phyloP scores from a whole-genome alignment of 805 yeast species.

The Metschnikowia peoriensis region DNA sequence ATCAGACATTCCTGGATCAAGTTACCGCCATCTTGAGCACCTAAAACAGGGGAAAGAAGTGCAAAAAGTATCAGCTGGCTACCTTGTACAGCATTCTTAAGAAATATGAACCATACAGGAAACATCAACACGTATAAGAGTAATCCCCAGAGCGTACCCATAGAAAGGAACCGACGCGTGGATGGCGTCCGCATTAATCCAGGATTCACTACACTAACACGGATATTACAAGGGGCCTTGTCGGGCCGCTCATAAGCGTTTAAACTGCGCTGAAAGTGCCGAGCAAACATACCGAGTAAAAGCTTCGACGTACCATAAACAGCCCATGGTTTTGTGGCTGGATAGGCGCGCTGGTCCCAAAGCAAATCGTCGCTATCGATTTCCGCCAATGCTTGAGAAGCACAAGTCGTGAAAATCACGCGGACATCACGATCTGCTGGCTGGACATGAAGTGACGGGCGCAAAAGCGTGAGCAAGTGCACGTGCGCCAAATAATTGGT shows the following conservation, averaged over 20 bases:
- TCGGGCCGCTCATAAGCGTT: conserved; percentile 63
- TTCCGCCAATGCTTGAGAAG: conserved; percentile 71
- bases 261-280: conserved; percentile 70
- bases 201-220: conserved; percentile 79
- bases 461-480: conserved; percentile 74
- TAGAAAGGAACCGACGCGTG: conserved; percentile 70
- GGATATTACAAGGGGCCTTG: conserved; percentile 65
- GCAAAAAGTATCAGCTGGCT: conserved; percentile 75
- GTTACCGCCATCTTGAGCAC: conserved; percentile 60
- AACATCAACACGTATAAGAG: conserved; percentile 60
- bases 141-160: conserved; percentile 69
- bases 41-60: conserved; percentile 67
- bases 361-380: conserved; percentile 63
- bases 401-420: conserved; percentile 73
- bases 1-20: conserved; percentile 71
- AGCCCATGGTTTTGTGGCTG: conserved; percentile 62
- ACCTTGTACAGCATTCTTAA: conserved; percentile 76
- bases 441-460: conserved; percentile 84
- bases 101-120: conserved; percentile 80
- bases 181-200: conserved; percentile 90
- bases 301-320: conserved; percentile 83
- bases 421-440: conserved; percentile 95
- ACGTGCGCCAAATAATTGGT: conserved; percentile 78
- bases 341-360: conserved; percentile 60
- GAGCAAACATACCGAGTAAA: conserved; percentile 69